Evolutionary conservation across 2,329 filamentous ascomycete species (phyloP).

Genomic region (Aschersonia sp.): DNA sequence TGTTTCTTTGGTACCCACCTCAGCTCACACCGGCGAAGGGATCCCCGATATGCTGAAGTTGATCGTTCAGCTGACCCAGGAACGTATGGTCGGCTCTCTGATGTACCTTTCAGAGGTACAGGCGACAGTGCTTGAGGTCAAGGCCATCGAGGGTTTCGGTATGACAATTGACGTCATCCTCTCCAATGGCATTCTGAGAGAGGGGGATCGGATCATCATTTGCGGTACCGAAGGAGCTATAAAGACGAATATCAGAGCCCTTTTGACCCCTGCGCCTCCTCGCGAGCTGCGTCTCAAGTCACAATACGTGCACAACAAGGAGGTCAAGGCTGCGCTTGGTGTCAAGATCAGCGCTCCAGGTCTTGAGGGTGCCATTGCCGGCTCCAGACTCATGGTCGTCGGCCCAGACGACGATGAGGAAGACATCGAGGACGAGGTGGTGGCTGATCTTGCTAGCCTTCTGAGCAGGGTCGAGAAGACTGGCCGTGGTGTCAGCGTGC

Average conservation of each 20-base stretch:
- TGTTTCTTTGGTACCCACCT: constrained; percentile 94
- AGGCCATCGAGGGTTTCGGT: constrained; percentile 96
- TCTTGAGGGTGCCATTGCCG: constrained; percentile 89
- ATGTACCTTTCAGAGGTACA: constrained; percentile 99
- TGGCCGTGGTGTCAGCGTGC: constrained; percentile 88
- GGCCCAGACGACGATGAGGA: constrained; percentile 94
- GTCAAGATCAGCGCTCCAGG: constrained; percentile 97
- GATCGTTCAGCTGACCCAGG: constrained; percentile 80
- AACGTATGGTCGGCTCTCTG: constrained; percentile 89
- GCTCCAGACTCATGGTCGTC: constrained; percentile 85
- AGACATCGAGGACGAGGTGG: constrained; percentile 90
- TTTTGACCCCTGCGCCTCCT: constrained; percentile 83
- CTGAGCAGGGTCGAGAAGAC: constrained; percentile 85
- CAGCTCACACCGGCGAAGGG: constrained; percentile 96
- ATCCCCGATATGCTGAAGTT: constrained; percentile 98
- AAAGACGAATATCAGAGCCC: constrained; percentile 83
- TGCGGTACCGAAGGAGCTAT: constrained; percentile 97
- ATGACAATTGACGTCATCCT: constrained; percentile 97
- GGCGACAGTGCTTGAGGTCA: constrained; percentile 95
- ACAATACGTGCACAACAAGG: constrained; percentile 95
- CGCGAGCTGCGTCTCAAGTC: constrained; percentile 93
- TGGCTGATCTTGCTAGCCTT: constrained; percentile 81
- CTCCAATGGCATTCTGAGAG: constrained; percentile 85
- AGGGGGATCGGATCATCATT: constrained; percentile 87
- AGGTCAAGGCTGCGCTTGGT: constrained; percentile 95